Evolutionary conservation across 2,329 filamentous ascomycete species (phyloP).

Genomic region (Curvularia sp.): DNA sequence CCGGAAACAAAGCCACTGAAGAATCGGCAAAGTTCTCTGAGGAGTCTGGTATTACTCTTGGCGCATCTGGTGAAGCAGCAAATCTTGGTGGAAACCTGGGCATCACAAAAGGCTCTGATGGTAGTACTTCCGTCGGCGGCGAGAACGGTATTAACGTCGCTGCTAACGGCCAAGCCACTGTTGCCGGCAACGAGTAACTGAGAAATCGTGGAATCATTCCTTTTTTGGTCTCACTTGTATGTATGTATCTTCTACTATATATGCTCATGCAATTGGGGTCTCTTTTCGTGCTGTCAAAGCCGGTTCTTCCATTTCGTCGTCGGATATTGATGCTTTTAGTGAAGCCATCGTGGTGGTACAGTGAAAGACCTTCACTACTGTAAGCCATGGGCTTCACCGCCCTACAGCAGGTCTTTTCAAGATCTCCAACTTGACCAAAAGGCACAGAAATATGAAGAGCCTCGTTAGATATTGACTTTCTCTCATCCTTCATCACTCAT

Average conservation of each 20-base stretch:
- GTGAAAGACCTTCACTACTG: not conserved
- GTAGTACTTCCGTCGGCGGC: conserved; percentile 41
- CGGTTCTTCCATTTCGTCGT: not conserved
- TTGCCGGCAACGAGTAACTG: conserved; percentile 30
- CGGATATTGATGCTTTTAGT: not conserved
- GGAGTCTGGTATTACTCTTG: conserved; percentile 37
- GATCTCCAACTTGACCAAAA: too few relatives aligned
- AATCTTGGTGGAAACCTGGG: conserved; percentile 45
- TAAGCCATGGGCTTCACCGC: too few relatives aligned
- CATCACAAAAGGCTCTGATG: conserved; percentile 43
- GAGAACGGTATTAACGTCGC: conserved; percentile 43
- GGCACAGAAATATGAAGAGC: not conserved
- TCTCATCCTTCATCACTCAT: not conserved
- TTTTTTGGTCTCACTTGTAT: not conserved
- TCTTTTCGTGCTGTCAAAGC: not conserved
- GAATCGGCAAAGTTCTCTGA: conserved; percentile 43
- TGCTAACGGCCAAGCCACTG: conserved; percentile 32
- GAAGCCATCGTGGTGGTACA: not conserved
- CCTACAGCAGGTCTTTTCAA: too few relatives aligned
- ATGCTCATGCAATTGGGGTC: not conserved
- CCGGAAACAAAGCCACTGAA: conserved; percentile 39
- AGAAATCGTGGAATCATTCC: not conserved
- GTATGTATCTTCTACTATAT: not conserved
- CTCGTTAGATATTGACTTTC: not conserved
- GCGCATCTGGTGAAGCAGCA: conserved; percentile 30